Percentiles rank a stretch among this genome's conserved stretches.
Conservation (phyloP, 2,329 filamentous ascomycete genomes). For the Pyrenochaeta sp. region DNA sequence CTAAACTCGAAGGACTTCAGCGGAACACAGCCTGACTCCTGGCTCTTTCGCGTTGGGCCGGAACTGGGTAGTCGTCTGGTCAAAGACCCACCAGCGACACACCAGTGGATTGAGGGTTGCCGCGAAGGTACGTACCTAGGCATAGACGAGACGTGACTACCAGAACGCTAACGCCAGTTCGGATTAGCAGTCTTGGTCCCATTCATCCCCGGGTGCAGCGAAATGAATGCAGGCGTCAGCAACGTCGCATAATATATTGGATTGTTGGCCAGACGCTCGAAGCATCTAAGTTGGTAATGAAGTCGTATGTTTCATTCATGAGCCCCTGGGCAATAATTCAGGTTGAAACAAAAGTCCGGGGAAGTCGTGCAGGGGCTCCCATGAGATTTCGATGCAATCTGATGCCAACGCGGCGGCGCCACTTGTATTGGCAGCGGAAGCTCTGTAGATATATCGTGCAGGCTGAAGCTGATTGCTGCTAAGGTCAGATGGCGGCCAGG, state of each 20-base stretch:
- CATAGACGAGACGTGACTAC: conserved; percentile 16
- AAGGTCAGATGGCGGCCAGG: no score
- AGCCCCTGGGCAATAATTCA: not conserved
- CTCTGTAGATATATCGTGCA: not conserved
- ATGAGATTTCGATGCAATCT: not conserved
- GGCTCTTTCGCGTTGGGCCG: conserved; percentile 6
- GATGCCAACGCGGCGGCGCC: not conserved
- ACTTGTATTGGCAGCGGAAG: not conserved
- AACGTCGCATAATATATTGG: conserved; percentile 11
- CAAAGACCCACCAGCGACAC: conserved; percentile 10
- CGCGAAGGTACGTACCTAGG: conserved; percentile 22
- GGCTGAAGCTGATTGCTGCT: no score
- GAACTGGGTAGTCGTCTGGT: conserved; percentile 6
- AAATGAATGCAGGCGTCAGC: conserved; percentile 15
- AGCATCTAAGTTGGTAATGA: conserved; percentile 2
- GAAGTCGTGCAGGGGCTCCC: not conserved
- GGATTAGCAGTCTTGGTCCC: conserved; percentile 12
- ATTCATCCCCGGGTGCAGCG: conserved; percentile 5
- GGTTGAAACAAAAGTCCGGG: conserved; percentile 2
- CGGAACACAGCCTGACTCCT: conserved; percentile 2
- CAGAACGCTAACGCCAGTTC: conserved; percentile 6
- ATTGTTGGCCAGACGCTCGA: conserved; percentile 5
- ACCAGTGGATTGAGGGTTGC: conserved; percentile 15
- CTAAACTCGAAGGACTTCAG: conserved; percentile 2
- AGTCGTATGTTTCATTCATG: conserved; percentile 2